A percentile compares a stretch with the other conserved stretches of the same genome.
Conservation (phyloP, 1,139 yeast genomes). For the Pichia inconspicua region DNA sequence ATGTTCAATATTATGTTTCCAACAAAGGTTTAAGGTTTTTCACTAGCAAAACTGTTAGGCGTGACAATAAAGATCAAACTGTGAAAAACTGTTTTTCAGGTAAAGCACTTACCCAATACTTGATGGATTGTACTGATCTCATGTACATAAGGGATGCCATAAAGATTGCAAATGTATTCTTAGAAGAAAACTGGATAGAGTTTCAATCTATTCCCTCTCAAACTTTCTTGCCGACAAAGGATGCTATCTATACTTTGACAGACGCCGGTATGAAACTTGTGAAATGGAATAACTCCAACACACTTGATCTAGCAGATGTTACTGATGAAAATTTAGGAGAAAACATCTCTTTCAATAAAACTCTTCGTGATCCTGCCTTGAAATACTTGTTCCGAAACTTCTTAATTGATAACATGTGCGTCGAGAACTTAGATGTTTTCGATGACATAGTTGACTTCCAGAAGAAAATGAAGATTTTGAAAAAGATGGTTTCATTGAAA, state of each 20-base stretch:
- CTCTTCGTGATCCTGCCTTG: slow-evolving; percentile 73
- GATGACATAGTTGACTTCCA: slow-evolving; percentile 44
- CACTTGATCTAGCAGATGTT: not conserved
- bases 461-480: slow-evolving; percentile 31
- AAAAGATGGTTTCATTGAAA: slow-evolving; percentile 25
- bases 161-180: slow-evolving; percentile 49
- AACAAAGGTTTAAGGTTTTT: slow-evolving; percentile 59
- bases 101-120: slow-evolving; percentile 77
- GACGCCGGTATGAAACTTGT: slow-evolving; percentile 17
- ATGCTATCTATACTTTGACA: slow-evolving; percentile 20
- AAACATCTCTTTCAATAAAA: slow-evolving; percentile 33
- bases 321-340: not conserved
- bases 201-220: slow-evolving; percentile 13
- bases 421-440: slow-evolving; percentile 71
- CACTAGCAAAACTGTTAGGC: slow-evolving; percentile 33
- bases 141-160: slow-evolving; percentile 52
- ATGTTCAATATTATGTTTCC: slow-evolving; percentile 69
- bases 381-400: slow-evolving; percentile 60
- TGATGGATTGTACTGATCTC: slow-evolving; percentile 80
- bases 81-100: slow-evolving; percentile 56
- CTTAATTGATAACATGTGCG: slow-evolving; percentile 56
- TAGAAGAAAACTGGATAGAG: slow-evolving; percentile 42
- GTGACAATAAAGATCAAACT: slow-evolving; percentile 15
- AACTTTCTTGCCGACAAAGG: slow-evolving; percentile 12
- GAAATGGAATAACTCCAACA: slow-evolving; percentile 7